Evolutionary conservation across 2,329 filamentous ascomycete species (phyloP).

Genomic region (Nemania sp.): DNA sequence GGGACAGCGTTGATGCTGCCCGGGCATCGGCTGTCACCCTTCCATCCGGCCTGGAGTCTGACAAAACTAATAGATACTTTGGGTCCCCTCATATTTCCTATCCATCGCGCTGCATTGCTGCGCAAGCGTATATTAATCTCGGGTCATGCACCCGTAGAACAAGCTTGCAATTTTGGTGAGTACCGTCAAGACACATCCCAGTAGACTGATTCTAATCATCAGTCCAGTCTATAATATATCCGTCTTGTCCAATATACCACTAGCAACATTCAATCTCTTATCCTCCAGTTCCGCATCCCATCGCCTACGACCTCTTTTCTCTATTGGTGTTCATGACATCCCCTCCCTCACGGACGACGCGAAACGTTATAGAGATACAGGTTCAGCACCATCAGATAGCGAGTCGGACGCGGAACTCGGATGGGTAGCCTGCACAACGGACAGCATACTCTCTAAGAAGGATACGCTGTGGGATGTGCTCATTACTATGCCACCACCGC

Average conservation of each 20-base stretch:
- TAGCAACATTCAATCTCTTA: slow-evolving; percentile 71
- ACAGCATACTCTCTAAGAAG: slow-evolving; percentile 89
- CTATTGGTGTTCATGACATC: slow-evolving; percentile 91
- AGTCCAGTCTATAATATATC: slow-evolving; percentile 87
- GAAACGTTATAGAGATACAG: slow-evolving; percentile 47
- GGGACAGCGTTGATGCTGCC: slow-evolving; percentile 60
- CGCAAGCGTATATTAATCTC: slow-evolving; percentile 88
- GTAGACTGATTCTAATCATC: slow-evolving; percentile 25
- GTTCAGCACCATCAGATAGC: slow-evolving; percentile 32
- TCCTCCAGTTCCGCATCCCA: slow-evolving; percentile 63
- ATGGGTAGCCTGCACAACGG: slow-evolving; percentile 95
- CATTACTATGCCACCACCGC: slow-evolving; percentile 73
- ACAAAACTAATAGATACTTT: slow-evolving; percentile 77
- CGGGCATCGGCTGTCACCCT: slow-evolving; percentile 70
- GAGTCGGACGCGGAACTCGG: slow-evolving; percentile 60
- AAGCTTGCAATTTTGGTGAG: slow-evolving; percentile 86
- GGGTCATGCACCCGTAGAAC: slow-evolving; percentile 81
- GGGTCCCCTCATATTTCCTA: slow-evolving; percentile 87
- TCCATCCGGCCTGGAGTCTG: slow-evolving; percentile 86
- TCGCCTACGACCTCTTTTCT: slow-evolving; percentile 83
- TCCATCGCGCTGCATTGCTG: slow-evolving; percentile 83
- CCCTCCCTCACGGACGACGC: slow-evolving; percentile 69
- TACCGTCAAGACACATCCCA: not conserved
- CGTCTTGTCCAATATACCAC: slow-evolving; percentile 85
- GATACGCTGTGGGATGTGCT: slow-evolving; percentile 86